Evolutionary conservation across 2,329 filamentous ascomycete genomes (phyloP).

Genomic region (Trichoderma sp.): DNA sequence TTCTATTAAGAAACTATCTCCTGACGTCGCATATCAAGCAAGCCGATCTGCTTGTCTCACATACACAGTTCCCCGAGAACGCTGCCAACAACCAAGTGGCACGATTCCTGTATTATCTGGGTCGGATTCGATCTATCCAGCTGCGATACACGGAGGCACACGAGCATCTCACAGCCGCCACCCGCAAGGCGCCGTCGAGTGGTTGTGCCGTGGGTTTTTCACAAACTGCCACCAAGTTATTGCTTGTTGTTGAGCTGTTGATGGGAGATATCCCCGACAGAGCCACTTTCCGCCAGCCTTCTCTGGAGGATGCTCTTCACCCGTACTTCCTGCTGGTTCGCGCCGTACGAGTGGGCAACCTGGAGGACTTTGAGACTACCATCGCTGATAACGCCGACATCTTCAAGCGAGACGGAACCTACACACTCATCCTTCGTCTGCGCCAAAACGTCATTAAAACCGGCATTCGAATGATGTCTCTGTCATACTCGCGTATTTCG

Average conservation of each 20-base stretch:
- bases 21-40: slow-evolving; percentile 95
- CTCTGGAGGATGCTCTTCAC: slow-evolving; percentile 82
- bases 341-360: slow-evolving; percentile 92
- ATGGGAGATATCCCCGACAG: slow-evolving; percentile 99
- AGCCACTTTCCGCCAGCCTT: slow-evolving; percentile 86
- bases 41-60: slow-evolving; percentile 91
- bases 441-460: slow-evolving; percentile 99
- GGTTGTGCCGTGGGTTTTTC: slow-evolving; percentile 91
- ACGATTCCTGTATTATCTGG: slow-evolving; percentile 95
- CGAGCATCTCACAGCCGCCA: slow-evolving; percentile 89
- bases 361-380: slow-evolving; percentile 88
- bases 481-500: slow-evolving; percentile 97
- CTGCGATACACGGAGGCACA: slow-evolving; percentile 96
- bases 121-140: slow-evolving; percentile 94
- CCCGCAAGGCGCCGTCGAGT: slow-evolving; percentile 90
- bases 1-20: slow-evolving; percentile 94
- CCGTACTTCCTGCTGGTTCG: slow-evolving; percentile 95
- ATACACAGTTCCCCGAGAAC: slow-evolving; percentile 91
- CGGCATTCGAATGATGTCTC: slow-evolving; percentile 97
- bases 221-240: slow-evolving; percentile 93
- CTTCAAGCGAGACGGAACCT: slow-evolving; percentile 93
- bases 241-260: slow-evolving; percentile 91
- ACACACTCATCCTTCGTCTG: slow-evolving; percentile 90
- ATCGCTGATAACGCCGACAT: slow-evolving; percentile 80
- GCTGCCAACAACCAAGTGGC: slow-evolving; percentile 98